Percentiles rank a stretch among this genome's conserved stretches.
These are phyloP conservation scores for Saccharomycopsis sp. DNA, from an alignment of 805 yeast species.

Conservation along the genomic window DNA sequence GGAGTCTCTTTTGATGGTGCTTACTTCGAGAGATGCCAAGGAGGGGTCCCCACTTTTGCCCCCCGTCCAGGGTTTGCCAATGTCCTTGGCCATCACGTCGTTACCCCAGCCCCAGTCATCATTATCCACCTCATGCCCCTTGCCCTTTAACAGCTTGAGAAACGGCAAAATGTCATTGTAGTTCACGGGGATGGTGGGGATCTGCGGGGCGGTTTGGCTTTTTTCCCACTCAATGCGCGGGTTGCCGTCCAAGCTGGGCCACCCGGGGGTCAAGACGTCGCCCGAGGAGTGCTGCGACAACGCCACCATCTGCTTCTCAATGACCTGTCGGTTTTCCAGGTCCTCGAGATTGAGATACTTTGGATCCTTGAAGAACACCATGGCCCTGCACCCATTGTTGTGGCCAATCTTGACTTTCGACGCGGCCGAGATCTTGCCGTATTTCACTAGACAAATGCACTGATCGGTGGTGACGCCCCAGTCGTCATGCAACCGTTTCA, in stretches of 20 bases:
- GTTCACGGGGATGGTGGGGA: conserved; percentile 73
- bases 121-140: conserved; percentile 29
- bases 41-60: conserved; percentile 15
- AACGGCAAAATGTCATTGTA: conserved; percentile 54
- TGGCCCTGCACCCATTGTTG: conserved; percentile 48
- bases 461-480: conserved; percentile 34
- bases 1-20: conserved; percentile 37
- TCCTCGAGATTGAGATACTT: conserved; percentile 21
- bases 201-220: conserved; percentile 49
- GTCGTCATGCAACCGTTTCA: conserved; percentile 30
- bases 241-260: conserved; percentile 39
- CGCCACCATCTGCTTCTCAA: conserved; percentile 41
- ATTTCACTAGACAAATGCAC: conserved; percentile 52
- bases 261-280: conserved; percentile 73
- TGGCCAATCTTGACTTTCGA: conserved; percentile 49
- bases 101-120: conserved; percentile 29
- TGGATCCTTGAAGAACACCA: conserved; percentile 54
- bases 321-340: conserved; percentile 27
- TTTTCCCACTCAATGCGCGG: conserved; percentile 36
- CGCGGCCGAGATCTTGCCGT: conserved; percentile 43
- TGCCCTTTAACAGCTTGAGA: conserved; percentile 30
- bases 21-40: conserved; percentile 28
- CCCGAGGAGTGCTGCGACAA: conserved; percentile 59
- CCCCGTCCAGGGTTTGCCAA: conserved; percentile 38
- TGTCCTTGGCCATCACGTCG: conserved; percentile 15